phyloP scores from a whole-genome alignment of 805 yeast species.

The Wickerhamomyces chaumierensis region DNA sequence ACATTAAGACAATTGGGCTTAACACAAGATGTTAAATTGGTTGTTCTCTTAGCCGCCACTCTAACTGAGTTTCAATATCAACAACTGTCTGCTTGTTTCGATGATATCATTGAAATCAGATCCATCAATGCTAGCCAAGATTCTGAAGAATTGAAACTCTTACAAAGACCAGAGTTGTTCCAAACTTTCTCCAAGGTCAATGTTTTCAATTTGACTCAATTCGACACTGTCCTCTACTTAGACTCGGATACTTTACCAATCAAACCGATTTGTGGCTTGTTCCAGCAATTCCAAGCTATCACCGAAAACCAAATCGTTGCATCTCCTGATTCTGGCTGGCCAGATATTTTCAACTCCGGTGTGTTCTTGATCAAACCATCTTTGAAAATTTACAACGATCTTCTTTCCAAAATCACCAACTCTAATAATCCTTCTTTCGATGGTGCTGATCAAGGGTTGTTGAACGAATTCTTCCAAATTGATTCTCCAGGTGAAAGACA shows the following conservation, averaged over 20 bases:
- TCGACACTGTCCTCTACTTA: slow-evolving; percentile 41
- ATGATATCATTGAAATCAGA: slow-evolving; percentile 19
- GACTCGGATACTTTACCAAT: slow-evolving; percentile 55
- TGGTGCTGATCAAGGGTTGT: slow-evolving; percentile 84
- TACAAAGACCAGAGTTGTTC: slow-evolving; percentile 41
- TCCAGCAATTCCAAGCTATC: slow-evolving; percentile 11
- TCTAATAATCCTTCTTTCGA: slow-evolving; percentile 42
- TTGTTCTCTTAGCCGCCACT: slow-evolving; percentile 13
- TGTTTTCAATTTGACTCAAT: slow-evolving; percentile 33
- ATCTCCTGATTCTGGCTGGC: slow-evolving; percentile 79
- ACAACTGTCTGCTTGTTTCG: slow-evolving; percentile 11
- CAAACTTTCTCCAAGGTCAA: slow-evolving; percentile 40
- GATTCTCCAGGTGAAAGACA: slow-evolving; percentile 7
- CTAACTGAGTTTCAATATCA: slow-evolving; percentile 9
- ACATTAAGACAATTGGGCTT: slow-evolving; percentile 18
- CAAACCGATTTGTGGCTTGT: slow-evolving; percentile 15
- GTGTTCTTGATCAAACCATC: slow-evolving; percentile 50
- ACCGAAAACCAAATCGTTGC: slow-evolving; percentile 24
- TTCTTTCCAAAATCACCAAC: slow-evolving; percentile 22
- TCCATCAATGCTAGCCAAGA: slow-evolving; percentile 11
- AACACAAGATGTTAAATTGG: slow-evolving; percentile 8
- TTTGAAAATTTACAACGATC: slow-evolving; percentile 25
- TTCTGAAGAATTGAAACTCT: slow-evolving; percentile 18
- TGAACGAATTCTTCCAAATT: slow-evolving; percentile 51
- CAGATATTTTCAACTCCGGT: slow-evolving; percentile 78